Evolutionary conservation across 1,284 basidiomycete species (phyloP).

Genomic region (Apiotrichum veenhuisii): DNA sequence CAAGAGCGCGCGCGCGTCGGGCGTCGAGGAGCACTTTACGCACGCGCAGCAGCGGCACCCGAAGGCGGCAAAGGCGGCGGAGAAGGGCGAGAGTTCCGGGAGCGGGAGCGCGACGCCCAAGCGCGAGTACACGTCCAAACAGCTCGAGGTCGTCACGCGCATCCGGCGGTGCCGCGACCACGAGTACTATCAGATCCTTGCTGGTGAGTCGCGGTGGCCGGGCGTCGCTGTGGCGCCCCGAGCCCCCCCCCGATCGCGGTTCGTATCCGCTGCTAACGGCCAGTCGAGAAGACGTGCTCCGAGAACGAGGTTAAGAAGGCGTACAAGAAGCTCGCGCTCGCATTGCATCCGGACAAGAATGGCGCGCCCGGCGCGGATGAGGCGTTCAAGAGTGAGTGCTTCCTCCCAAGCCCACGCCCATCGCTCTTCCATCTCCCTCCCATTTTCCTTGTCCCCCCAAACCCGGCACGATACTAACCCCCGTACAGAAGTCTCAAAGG

Average conservation of each 20-base stretch:
- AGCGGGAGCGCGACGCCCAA: conserved; percentile 51
- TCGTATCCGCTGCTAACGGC: not conserved
- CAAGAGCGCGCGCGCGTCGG: conserved; percentile 34
- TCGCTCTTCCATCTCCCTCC: too few relatives aligned
- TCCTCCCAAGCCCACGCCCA: too few relatives aligned
- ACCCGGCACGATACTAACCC: too few relatives aligned
- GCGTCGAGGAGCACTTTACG: conserved; percentile 49
- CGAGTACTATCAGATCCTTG: conserved; percentile 91
- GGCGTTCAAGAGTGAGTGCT: conserved; percentile 94
- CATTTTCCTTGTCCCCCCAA: too few relatives aligned
- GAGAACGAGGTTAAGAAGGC: conserved; percentile 93
- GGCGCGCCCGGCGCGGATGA: conserved; percentile 97
- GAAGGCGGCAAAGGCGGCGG: not conserved
- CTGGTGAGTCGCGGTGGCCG: too few relatives aligned
- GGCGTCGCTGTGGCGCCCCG: too few relatives aligned
- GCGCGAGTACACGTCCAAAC: conserved; percentile 81
- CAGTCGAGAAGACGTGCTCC: conserved; percentile 75
- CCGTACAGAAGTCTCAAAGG: conserved; percentile 87
- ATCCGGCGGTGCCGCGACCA: conserved; percentile 80
- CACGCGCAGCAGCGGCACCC: conserved; percentile 31
- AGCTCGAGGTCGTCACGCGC: conserved; percentile 78
- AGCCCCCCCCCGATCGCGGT: too few relatives aligned
- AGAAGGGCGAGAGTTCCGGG: not conserved
- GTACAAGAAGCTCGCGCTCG: conserved; percentile 93
- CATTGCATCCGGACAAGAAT: conserved; percentile 95